Evolutionary conservation across 495 filamentous ascomycete species (phyloP).

Genomic region (Penicillium robsamsonii): DNA sequence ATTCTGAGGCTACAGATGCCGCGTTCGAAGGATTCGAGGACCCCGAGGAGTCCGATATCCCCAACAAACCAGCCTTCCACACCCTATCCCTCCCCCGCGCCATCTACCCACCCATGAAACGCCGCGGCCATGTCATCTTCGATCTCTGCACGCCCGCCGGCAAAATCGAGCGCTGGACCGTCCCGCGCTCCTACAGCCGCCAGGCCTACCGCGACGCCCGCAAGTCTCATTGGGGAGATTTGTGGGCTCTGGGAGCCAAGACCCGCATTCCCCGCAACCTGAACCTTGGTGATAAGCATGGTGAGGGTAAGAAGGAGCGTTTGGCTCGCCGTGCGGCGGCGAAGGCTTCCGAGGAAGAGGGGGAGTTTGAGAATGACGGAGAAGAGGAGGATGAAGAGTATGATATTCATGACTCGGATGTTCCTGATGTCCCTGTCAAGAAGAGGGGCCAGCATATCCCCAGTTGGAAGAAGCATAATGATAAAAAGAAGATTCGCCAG

Average conservation of each 20-base stretch:
- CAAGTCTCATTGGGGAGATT: slow-evolving; percentile 86
- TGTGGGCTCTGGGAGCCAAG: slow-evolving; percentile 95
- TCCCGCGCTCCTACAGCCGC: slow-evolving; percentile 75
- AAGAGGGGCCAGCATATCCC: slow-evolving; percentile 45
- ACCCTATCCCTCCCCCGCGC: slow-evolving; percentile 73
- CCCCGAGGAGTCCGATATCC: slow-evolving; percentile 15
- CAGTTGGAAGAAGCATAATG: slow-evolving; percentile 47
- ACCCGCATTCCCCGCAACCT: slow-evolving; percentile 62
- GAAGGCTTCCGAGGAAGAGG: slow-evolving; percentile 28
- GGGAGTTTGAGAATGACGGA: slow-evolving; percentile 16
- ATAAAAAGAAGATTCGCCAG: slow-evolving; percentile 45
- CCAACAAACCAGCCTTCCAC: slow-evolving; percentile 36
- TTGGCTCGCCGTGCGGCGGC: slow-evolving; percentile 35
- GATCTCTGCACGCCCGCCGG: slow-evolving; percentile 88
- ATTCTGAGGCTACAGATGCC: slow-evolving; percentile 43
- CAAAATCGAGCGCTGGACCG: slow-evolving; percentile 89
- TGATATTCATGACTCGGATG: slow-evolving; percentile 16
- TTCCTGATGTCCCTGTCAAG: slow-evolving; percentile 23
- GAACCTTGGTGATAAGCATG: slow-evolving; percentile 59
- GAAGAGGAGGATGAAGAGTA: slow-evolving; percentile 29
- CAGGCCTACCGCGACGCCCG: slow-evolving; percentile 87
- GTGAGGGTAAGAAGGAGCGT: slow-evolving; percentile 52
- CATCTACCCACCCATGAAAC: slow-evolving; percentile 79
- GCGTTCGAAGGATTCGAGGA: slow-evolving; percentile 53
- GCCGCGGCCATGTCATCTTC: slow-evolving; percentile 79